Evolutionary conservation across 2,329 filamentous ascomycete genomes (phyloP), one percentile per base, ranked within the genome.

Genomic region (Blastomyces parvus): DNA sequence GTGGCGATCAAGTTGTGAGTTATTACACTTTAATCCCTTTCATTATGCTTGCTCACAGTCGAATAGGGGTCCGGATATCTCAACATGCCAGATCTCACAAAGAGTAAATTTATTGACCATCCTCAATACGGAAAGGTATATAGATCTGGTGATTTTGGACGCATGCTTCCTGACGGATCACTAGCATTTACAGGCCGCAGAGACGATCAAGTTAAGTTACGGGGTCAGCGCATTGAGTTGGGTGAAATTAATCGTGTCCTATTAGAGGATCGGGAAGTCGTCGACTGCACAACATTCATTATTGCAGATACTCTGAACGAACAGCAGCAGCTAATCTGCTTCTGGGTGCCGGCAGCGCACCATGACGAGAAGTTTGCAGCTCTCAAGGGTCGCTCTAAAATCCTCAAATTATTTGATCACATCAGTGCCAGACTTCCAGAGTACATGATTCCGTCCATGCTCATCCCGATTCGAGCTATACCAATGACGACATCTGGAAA

Each of bases 161-260:
- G 90, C 25, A 83, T 96, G 77, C 82, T 96, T 9, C 80, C 86
- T 0, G 88, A 95, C 70, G 88, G 89, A 0, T 88, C 87, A 0
- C 79, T 97, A 8, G 74, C 89, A 3, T 89, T 94, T 50, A 75
- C 85, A 11, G 89, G 90, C 19, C 83, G 90, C 46, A 79, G 87
- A 27, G 91, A 95, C 68, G 88, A 88, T 65, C 90, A 95, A 73
- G 80, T 94, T 62, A 96, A 95, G 72, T 80, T 96, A 11, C 83
- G 90, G 55, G 91, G 91, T 0, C 88, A 93, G 67, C 81, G 89
- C 55, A 86, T 96, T 48, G 90, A 96, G 71, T 82, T 92, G 13
- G 83, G 84, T 0, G 91, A 95, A 71, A 88, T 96, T 62, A 88
- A 86, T 63, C 82, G 82, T 19, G 77, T 82, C 19, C 74, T 92